Conservation (phyloP, 2,329 filamentous ascomycete genomes). For the Nothophoma quercina region DNA sequence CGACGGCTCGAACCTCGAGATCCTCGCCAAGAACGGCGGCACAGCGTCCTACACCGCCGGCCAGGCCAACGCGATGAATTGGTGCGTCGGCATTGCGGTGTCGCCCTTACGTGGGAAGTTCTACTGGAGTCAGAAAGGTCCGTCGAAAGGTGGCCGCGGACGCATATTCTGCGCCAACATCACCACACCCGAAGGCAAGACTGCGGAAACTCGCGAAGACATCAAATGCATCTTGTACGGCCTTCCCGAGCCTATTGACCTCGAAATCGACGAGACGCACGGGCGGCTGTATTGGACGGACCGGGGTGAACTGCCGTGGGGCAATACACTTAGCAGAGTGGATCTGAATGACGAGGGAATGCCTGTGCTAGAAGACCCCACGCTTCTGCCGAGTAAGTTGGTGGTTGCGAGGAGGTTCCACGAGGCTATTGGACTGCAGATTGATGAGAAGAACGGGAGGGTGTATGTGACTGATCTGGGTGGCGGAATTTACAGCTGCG, state of each 20-base stretch:
- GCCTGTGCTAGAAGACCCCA: neutral
- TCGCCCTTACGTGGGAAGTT: slow-evolving; percentile 54
- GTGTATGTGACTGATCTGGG: slow-evolving; percentile 31
- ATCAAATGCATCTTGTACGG: slow-evolving; percentile 37
- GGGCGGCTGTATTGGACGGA: slow-evolving; percentile 67
- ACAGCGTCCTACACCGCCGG: neutral
- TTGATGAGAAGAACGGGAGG: slow-evolving; percentile 13
- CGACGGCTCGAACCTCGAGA: slow-evolving; percentile 16
- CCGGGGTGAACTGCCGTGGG: slow-evolving; percentile 63
- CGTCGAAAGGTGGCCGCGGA: slow-evolving; percentile 59
- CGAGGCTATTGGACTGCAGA: slow-evolving; percentile 32
- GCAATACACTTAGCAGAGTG: slow-evolving; percentile 61
- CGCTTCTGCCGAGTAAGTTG: neutral
- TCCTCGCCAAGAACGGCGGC: slow-evolving; percentile 16
- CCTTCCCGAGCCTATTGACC: slow-evolving; percentile 58
- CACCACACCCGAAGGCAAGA: slow-evolving; percentile 49
- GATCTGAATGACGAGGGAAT: slow-evolving; percentile 42
- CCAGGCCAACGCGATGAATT: slow-evolving; percentile 49
- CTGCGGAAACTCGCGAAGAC: slow-evolving; percentile 25
- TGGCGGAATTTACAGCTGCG: slow-evolving; percentile 22
- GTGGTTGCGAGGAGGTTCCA: slow-evolving; percentile 29
- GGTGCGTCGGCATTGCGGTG: slow-evolving; percentile 66
- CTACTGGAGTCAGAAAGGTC: slow-evolving; percentile 69
- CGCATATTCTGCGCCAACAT: slow-evolving; percentile 61
- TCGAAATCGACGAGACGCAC: slow-evolving; percentile 60